Evolutionary conservation across 805 yeast species (phyloP).

Genomic region (Kuraishia cidri): DNA sequence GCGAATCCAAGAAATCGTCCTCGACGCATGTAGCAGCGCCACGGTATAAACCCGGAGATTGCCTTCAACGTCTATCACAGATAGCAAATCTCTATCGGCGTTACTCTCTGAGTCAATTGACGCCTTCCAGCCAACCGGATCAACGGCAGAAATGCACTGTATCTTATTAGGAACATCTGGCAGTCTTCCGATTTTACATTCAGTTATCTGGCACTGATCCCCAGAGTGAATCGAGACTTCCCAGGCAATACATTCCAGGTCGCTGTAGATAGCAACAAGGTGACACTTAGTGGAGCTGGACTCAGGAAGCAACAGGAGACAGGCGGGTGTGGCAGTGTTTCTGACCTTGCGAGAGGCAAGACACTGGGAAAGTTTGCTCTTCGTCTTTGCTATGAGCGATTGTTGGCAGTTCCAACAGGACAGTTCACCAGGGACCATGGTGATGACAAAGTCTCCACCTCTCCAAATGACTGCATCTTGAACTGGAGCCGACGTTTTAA

Average conservation of each 20-base stretch:
- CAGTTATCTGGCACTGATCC: constrained; percentile 12
- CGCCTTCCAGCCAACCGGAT: constrained; percentile 53
- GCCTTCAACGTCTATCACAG: constrained; percentile 49
- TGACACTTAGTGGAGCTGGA: constrained; percentile 20
- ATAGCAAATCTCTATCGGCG: constrained; percentile 35
- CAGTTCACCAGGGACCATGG: constrained; percentile 32
- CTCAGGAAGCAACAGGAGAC: constrained; percentile 28
- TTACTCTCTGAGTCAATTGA: constrained; percentile 13
- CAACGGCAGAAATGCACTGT: constrained; percentile 45
- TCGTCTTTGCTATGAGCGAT: too few relatives aligned
- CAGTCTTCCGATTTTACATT: constrained; percentile 25
- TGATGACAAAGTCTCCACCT: constrained; percentile 34
- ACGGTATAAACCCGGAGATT: constrained; percentile 38
- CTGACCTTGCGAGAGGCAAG: too few relatives aligned
- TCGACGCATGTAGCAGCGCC: constrained; percentile 11
- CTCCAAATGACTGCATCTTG: constrained; percentile 38
- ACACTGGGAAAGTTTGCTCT: too few relatives aligned
- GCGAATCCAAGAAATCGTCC: constrained; percentile 41
- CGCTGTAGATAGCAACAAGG: constrained; percentile 40
- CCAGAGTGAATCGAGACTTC: constrained; percentile 12
- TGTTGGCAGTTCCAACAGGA: constrained; percentile 65
- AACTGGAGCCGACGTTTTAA: constrained; percentile 36
- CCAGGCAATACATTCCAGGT: constrained; percentile 32
- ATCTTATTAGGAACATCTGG: constrained; percentile 27
- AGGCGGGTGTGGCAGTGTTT: too few relatives aligned